Evolutionary conservation across 257 asterid genomes (phyloP), one percentile per base, ranked within the genome.

Genomic region (Phtheirospermum japonicum): DNA sequence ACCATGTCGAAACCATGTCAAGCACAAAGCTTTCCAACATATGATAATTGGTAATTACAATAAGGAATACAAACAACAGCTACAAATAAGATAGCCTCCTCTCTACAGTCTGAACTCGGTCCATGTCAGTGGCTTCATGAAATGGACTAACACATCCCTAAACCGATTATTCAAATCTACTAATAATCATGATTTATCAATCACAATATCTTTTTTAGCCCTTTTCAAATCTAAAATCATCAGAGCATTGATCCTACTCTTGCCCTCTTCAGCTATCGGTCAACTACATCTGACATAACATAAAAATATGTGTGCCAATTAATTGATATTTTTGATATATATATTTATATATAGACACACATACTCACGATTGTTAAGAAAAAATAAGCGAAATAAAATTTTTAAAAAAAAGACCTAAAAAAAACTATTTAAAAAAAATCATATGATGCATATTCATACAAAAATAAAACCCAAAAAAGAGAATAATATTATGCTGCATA

Each of bases 181-280:
- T 5, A 82, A 49, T 13, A 96, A 83, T 49, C 96, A 87, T 0
- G 85, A 80, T 79, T 93, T 93, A 60, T 87, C 90, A 26, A 93
- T 72, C 69, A 87, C 75, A 48, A 93, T 69, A 78, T 85, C 94
- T 37, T 94, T 94, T 65, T 71, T 78, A 42, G 73, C 51, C 80
- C 73, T 85, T 79, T 93, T 93, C 67, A 82, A 48, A 76, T 93
- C 96, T 46, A 93, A 79, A 59, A 95, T 68, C 86, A 89, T 93
- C 76, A 85, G 97, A 73, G 99, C 79, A 55, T 73, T 77, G 58
- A 93, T 87, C 75, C 96, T 84, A 72, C 80, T 83, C 62, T 61
- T 59, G 42, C 96, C 96, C 19, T 79, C 96, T 59, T 93, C 94
- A 26, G 73, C 78, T 48, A 82, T 77, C 30, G 95, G 61, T 59